A percentile compares a stretch with the other conserved stretches of the same genome.
These are phyloP conservation scores for Auricularia heimuer DNA, from an alignment of 768 basidiomycete genomes.

Conservation along the genomic window DNA sequence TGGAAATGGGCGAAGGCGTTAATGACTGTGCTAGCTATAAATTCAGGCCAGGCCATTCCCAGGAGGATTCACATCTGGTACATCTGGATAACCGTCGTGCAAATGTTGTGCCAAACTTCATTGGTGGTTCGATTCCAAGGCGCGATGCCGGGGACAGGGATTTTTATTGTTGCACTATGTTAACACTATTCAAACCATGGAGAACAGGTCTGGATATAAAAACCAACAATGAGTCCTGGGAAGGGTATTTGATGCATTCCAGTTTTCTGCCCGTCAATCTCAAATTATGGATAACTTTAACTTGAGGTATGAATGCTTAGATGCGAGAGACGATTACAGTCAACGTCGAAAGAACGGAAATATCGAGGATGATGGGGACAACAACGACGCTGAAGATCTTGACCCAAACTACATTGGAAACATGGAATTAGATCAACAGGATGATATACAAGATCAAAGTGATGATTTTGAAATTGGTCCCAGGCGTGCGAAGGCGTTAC, in stretches of 20 bases:
- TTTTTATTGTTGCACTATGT: neutral
- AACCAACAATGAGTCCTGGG: neutral
- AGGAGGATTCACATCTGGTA: neutral
- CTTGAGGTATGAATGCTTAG: conserved; percentile 21
- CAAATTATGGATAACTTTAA: conserved; percentile 19
- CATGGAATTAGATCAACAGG: too few relatives aligned
- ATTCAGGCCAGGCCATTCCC: neutral
- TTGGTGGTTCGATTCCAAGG: conserved; percentile 1
- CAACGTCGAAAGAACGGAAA: neutral
- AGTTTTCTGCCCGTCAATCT: conserved; percentile 10
- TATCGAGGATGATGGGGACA: neutral
- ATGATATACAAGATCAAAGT: too few relatives aligned
- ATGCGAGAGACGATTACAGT: conserved; percentile 23
- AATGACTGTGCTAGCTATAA: neutral
- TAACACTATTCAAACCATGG: conserved; percentile 2
- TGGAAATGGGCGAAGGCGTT: too few relatives aligned
- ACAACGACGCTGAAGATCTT: neutral
- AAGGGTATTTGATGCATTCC: conserved; percentile 8
- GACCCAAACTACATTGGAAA: neutral
- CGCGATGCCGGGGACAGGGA: neutral
- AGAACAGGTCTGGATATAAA: neutral
- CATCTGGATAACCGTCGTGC: too few relatives aligned
- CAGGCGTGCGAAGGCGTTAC: too few relatives aligned
- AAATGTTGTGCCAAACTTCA: neutral
- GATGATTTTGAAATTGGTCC: too few relatives aligned